These are phyloP conservation scores for Penicillium alfredii DNA, from an alignment of 495 filamentous ascomycete species.

Conservation along the genomic window DNA sequence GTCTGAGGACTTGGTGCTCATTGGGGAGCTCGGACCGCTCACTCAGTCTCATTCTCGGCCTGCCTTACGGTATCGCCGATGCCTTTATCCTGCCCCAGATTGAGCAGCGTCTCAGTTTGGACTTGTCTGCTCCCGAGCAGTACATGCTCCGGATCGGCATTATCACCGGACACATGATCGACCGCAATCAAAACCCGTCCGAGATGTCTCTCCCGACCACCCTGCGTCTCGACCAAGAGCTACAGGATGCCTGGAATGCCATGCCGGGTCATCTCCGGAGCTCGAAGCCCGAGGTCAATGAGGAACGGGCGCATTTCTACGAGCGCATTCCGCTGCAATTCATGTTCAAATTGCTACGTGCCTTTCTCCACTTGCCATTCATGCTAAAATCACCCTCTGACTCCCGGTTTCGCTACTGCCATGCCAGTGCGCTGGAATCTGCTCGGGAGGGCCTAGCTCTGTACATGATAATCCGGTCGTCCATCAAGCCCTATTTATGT, in stretches of 20 bases:
- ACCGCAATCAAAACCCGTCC: constrained; percentile 40
- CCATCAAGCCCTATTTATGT: constrained; percentile 37
- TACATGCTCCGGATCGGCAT: constrained; percentile 30
- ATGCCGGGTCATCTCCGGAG: constrained; percentile 33
- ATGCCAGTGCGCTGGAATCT: constrained; percentile 40
- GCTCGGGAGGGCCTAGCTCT: constrained; percentile 39
- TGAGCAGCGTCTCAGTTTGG: constrained; percentile 15
- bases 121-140: constrained; percentile 14
- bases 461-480: constrained; percentile 40
- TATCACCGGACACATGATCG: constrained; percentile 46
- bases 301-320: constrained; percentile 18
- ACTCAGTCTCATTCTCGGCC: constrained; percentile 43
- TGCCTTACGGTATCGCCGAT: constrained; percentile 43
- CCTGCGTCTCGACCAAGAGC: constrained; percentile 42
- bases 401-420: constrained; percentile 33
- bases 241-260: constrained; percentile 34
- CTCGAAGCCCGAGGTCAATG: constrained; percentile 7
- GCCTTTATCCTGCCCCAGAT: constrained; percentile 25
- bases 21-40: constrained; percentile 41
- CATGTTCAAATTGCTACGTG: constrained; percentile 37
- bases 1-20: constrained; percentile 40
- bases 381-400: constrained; percentile 47
- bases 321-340: constrained; percentile 41
- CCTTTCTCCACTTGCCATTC: constrained; percentile 49
- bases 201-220: constrained; percentile 36